phyloP scores from a whole-genome alignment of 306 rosid species.

The Quercus variabilis region DNA sequence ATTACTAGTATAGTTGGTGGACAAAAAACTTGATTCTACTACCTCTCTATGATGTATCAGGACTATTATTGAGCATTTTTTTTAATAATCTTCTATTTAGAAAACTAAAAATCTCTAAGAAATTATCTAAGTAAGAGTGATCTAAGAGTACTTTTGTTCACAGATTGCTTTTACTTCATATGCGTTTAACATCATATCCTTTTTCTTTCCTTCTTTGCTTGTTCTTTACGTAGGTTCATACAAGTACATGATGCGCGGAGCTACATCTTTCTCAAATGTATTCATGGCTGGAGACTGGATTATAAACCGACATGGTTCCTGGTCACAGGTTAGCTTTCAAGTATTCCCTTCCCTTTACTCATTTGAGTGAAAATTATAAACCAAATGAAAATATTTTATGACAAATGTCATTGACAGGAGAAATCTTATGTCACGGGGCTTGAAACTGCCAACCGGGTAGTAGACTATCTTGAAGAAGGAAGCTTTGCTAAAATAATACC shows the following conservation, averaged over 20 bases:
- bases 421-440: constrained; percentile 56
- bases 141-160: not conserved
- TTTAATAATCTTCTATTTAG: not conserved
- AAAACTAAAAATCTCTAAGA: not conserved
- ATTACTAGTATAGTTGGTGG: not conserved
- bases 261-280: constrained; percentile 49
- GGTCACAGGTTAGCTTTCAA: constrained; percentile 43
- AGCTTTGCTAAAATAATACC: constrained; percentile 51
- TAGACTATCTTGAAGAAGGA: constrained; percentile 53
- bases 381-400: not conserved
- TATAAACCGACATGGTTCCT: constrained; percentile 55
- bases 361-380: not conserved
- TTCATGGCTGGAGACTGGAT: constrained; percentile 76
- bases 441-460: constrained; percentile 56
- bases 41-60: not conserved
- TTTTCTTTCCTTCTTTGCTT: not conserved
- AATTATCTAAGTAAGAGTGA: not conserved
- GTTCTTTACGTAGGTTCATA: constrained; percentile 39
- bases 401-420: constrained; percentile 33
- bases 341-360: not conserved
- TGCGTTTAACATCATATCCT: not conserved
- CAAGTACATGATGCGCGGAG: constrained; percentile 41
- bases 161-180: not conserved
- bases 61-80: not conserved
- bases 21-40: not conserved